Evolutionary conservation across 2,329 filamentous ascomycete species (phyloP).

Genomic region (Tolypocladium endophyticum): DNA sequence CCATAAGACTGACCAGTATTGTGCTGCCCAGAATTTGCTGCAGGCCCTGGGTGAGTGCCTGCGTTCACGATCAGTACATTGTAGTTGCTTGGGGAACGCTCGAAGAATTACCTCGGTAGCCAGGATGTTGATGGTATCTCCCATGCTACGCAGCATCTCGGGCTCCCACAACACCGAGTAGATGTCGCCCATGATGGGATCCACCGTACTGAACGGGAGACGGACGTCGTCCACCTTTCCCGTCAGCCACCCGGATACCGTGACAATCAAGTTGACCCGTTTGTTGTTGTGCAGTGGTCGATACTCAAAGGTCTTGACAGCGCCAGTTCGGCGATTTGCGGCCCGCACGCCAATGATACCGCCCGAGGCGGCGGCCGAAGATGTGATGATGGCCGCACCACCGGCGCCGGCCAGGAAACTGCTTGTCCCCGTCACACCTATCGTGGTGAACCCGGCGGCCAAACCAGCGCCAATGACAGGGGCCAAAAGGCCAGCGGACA

Average conservation of each 20-base stretch:
- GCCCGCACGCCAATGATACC: slow-evolving; percentile 78
- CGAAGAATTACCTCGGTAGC: slow-evolving; percentile 71
- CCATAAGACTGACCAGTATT: slow-evolving; percentile 81
- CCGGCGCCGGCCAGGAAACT: slow-evolving; percentile 86
- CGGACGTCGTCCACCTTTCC: slow-evolving; percentile 96
- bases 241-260: slow-evolving; percentile 95
- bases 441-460: slow-evolving; percentile 88
- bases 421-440: slow-evolving; percentile 81
- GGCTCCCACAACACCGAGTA: slow-evolving; percentile 98
- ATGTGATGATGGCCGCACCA: slow-evolving; percentile 89
- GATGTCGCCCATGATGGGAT: slow-evolving; percentile 95
- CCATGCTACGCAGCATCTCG: slow-evolving; percentile 95
- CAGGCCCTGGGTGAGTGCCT: slow-evolving; percentile 90
- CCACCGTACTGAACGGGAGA: slow-evolving; percentile 88
- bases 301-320: slow-evolving; percentile 95
- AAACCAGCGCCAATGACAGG: slow-evolving; percentile 91
- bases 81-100: background rate
- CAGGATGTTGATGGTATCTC: slow-evolving; percentile 95
- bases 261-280: slow-evolving; percentile 88
- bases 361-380: slow-evolving; percentile 75
- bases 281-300: slow-evolving; percentile 97
- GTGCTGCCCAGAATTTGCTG: slow-evolving; percentile 92
- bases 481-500: slow-evolving; percentile 84
- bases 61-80: background rate
- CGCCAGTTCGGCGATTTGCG: slow-evolving; percentile 76